Conservation (phyloP, 140 eudicot genomes). For the Senecio squalidus region DNA sequence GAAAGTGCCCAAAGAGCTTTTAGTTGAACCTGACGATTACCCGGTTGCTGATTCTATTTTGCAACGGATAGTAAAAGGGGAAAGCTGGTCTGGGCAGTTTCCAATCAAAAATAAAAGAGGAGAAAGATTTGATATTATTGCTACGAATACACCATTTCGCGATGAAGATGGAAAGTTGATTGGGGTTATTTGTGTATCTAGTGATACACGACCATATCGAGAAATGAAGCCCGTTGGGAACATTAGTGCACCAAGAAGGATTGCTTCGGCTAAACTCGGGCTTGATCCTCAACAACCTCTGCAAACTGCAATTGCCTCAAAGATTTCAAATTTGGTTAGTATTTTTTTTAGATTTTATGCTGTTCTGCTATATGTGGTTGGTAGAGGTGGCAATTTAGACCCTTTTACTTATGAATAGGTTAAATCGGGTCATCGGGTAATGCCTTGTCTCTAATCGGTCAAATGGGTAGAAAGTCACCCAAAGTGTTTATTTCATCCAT, state of each 20-base stretch:
- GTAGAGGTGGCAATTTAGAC: too few relatives aligned
- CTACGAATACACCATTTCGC: slow-evolving; percentile 72
- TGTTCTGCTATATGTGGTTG: not conserved
- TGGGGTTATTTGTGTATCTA: slow-evolving; percentile 79
- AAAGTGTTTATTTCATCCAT: too few relatives aligned
- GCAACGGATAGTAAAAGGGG: slow-evolving; percentile 35
- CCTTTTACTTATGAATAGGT: too few relatives aligned
- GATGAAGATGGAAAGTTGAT: slow-evolving; percentile 69
- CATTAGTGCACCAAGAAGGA: slow-evolving; percentile 48
- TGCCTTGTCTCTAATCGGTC: too few relatives aligned
- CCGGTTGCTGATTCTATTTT: slow-evolving; percentile 47
- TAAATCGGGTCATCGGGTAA: too few relatives aligned
- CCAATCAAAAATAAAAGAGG: slow-evolving; percentile 74
- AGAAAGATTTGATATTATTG: slow-evolving; percentile 41
- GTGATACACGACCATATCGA: slow-evolving; percentile 62
- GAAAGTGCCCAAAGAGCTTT: slow-evolving; percentile 37
- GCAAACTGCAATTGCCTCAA: slow-evolving; percentile 80
- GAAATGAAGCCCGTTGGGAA: slow-evolving; percentile 37
- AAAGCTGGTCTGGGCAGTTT: slow-evolving; percentile 84
- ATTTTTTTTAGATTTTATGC: not conserved
- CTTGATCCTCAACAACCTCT: slow-evolving; percentile 95
- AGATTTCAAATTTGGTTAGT: slow-evolving; percentile 80
- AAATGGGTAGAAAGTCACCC: too few relatives aligned
- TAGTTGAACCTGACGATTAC: slow-evolving; percentile 41
- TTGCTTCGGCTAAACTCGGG: slow-evolving; percentile 74